Evolutionary conservation across 441 rosid genomes (phyloP), one percentile per base, ranked within the genome.

Genomic region (Pelargonium australe): DNA sequence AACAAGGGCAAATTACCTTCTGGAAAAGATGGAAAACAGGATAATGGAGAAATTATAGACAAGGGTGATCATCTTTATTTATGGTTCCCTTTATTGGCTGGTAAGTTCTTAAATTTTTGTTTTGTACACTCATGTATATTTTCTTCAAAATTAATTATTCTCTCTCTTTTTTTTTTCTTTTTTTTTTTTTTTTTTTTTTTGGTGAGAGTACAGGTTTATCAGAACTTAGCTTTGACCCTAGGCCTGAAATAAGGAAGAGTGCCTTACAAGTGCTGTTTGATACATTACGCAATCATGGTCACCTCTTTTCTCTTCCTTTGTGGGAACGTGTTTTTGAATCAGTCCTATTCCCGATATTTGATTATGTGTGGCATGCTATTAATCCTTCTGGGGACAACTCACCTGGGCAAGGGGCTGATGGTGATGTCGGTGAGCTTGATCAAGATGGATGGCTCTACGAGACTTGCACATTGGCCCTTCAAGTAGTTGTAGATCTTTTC

Each of bases 361-460:
- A 96, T 80, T 96, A 93, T 70, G 99, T 96, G 65, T 82, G 99
- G 62, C 98, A 93, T 90, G 90, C 98, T 64, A 93, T 96, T 81
- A 97, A 96, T 83, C 99, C 99, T 71, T 83, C 96, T 25, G 89
- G 98, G 49, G 95, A 86, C 57, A 86, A 79, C 57, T 77, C 90
- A 67, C 84, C 83, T 37, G 96, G 79, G 60, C 90, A 84, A 75
- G 79, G 40, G 40, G 40, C 73, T 63, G 87, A 80, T 79, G 75
- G 82, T 74, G 95, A 85, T 67, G 55, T 53, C 1, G 88, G 77
- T 72, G 99, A 89, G 79, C 90, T 84, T 63, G 97, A 93, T 78
- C 99, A 89, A 81, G 99, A 96, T 86, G 92, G 97, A 45, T 96
- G 99, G 99, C 93, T 96, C 47, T 96, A 96, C 65, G 99, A 93